These are phyloP conservation scores for Mycena chlorophos DNA, from an alignment of 768 basidiomycete species.

Conservation along the genomic window DNA sequence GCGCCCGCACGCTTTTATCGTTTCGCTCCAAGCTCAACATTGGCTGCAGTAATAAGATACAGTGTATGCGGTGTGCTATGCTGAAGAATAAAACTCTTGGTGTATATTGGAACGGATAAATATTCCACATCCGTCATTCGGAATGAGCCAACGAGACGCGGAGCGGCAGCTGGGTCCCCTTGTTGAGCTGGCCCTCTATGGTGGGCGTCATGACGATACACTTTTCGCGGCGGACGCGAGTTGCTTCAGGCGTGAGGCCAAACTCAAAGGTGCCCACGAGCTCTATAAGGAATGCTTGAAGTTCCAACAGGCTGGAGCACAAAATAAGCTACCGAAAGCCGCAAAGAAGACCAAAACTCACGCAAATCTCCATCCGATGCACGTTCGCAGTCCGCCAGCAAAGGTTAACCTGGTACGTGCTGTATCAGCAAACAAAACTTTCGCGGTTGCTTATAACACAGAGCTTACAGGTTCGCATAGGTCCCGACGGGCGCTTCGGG, in stretches of 20 bases:
- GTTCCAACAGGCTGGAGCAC: conserved; percentile 41
- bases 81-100: too few species aligned
- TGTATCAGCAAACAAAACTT: not conserved
- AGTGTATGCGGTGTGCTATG: conserved; percentile 7
- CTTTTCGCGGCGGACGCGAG: conserved; percentile 39
- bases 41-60: conserved; percentile 22
- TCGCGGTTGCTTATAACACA: not conserved
- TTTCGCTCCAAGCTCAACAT: conserved; percentile 4
- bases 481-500: conserved; percentile 32
- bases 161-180: conserved; percentile 44
- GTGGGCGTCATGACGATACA: conserved; percentile 44
- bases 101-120: too few species aligned
- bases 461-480: conserved; percentile 35
- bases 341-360: conserved; percentile 9
- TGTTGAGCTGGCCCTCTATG: conserved; percentile 42
- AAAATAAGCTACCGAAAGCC: not conserved
- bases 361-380: conserved; percentile 34
- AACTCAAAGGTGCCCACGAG: conserved; percentile 57
- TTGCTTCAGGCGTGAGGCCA: conserved; percentile 36
- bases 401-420: conserved; percentile 25
- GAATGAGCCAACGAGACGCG: conserved; percentile 35
- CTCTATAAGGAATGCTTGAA: conserved; percentile 62
- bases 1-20: conserved; percentile 12
- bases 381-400: conserved; percentile 26
- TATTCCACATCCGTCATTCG: conserved; percentile 20